Base-by-base conservation (phyloP, 805 yeast genomes). In the Lachancea sp. region DNA sequence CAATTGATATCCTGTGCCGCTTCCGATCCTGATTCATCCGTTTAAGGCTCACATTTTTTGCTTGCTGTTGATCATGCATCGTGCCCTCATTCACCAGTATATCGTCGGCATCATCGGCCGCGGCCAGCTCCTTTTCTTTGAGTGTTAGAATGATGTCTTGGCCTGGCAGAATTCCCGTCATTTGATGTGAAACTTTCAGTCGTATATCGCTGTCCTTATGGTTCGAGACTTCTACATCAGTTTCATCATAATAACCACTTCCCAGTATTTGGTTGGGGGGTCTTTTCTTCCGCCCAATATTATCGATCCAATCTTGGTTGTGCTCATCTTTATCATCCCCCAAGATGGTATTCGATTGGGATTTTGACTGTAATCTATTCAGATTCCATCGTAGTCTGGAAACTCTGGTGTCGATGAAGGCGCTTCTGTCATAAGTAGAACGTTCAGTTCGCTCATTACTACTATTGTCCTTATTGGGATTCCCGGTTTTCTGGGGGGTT, bases 81-180 rank as follows among this genome's bases (percentile, higher is more conserved):
- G 49, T 40, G 4, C 51, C 45, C 23, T 52, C 52, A 38, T 56
- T 50, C 39, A 58, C 63, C 16, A 60, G 46, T 6, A 50, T 45
- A 38, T 54, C 60, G 17, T 43, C 61, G 40, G 35, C 57, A 28
- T 45, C 52, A 28, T 45, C 52, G 8, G 51, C 40, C 2, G 49
- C 56, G 24, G 47, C 55, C 3, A 63, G 63, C 8, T 58, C 63
- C 13, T 57, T 57, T 23, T 63, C 72, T 63, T 75, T 70, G 36
- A 83, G 62, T 0, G 88, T 82, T 38, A 83, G 61, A 2, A 81
- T 64, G 3, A 70, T 64, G 20, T 66, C 70, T 4, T 61, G 55
- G 1, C 67, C 74, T 5, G 68, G 65, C n/a, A 61, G 48, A 1
- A 70, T 48, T 11, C 55, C 51, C 2, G 52, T 48, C 8, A 78